Evolutionary conservation across 805 yeast species (phyloP).

Genomic region (Starmerella tilneyi): DNA sequence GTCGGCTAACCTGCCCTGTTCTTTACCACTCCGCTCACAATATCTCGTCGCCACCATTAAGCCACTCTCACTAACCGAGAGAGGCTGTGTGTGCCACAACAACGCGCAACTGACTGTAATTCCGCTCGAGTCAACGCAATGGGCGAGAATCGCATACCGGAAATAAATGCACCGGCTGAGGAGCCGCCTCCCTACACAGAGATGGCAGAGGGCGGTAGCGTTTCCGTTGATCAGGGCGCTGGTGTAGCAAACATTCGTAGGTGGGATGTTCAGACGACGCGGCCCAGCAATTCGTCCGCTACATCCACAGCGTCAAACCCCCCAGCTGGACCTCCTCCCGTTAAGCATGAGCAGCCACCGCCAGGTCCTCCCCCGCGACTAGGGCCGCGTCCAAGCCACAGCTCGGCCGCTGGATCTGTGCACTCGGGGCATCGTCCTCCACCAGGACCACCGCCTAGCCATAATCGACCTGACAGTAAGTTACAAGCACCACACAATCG

Average conservation of each 20-base stretch:
- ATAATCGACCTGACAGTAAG: neutral
- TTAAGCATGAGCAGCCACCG: no score
- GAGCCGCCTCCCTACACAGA: conserved; percentile 23
- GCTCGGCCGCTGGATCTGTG: no score
- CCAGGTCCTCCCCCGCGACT: conserved; percentile 3
- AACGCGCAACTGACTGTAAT: no score
- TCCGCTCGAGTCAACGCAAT: no score
- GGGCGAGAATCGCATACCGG: no score
- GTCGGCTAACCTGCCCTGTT: no score
- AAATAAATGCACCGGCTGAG: conserved; percentile 13
- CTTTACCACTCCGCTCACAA: no score
- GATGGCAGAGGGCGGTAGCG: conserved; percentile 17
- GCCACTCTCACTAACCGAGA: no score
- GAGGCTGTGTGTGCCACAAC: neutral
- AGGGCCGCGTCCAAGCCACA: no score
- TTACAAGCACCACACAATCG: conserved; percentile 8
- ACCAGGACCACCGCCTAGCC: conserved; percentile 12
- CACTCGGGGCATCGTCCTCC: conserved; percentile 3
- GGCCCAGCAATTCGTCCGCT: conserved; percentile 1
- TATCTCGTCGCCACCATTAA: no score
- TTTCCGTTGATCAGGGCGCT: conserved; percentile 15
- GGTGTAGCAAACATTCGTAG: conserved; percentile 9
- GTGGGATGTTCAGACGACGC: conserved; percentile 12
- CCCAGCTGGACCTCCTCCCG: no score
- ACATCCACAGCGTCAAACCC: neutral